Base-by-base conservation (phyloP, 352 stramenopile genomes). In the Pythium grandisporangium region DNA sequence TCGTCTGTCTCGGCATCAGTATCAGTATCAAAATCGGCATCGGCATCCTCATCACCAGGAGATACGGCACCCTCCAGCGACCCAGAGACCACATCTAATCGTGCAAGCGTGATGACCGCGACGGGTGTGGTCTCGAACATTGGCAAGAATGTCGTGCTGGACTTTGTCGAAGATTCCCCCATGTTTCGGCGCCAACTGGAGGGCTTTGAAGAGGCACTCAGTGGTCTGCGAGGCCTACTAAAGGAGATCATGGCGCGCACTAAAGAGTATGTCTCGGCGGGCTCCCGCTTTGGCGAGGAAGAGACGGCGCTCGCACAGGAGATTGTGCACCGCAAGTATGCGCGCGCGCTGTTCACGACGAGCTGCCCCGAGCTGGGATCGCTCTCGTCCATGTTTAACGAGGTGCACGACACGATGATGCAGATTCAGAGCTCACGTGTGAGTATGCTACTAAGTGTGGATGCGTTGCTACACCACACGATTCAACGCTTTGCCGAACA, bases 111-210 rank as follows among this genome's bases (percentile, higher is more conserved):
- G n/a, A 53, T 61, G 23, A 61, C 61, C 2, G 27, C 45, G 7
- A 37, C 54, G 13, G 55, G 53, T 2, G 48, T 84, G 33, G 51
- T 63, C 41, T 47, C 57, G 1, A 45, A 63, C 13, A 61, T 66
- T 17, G 67, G 80, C 19, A 81, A 84, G 42, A 86, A 91, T 44
- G 68, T 93, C 29, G 78, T 85, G 44, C 61, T 93, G 25, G 75
- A 93, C 56, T 93, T 82, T 52, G 74, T 86, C 6, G 73, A 85
- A 37, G 81, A 93, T 56, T 93, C 81, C 42, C 81, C 81, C 34
- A 89, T 89, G 76, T 93, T 91, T 46, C 61, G 81, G 0, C 64
- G 77, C 4, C 75, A 89, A 37, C 34, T 93, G 14, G 81, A 93
- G 42, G 63, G 70, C 16, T 83, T 89, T 32, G 81, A 93, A 22